These are phyloP conservation scores for Fusarium ramigenum DNA, from an alignment of 2,329 filamentous ascomycete species.

Conservation along the genomic window DNA sequence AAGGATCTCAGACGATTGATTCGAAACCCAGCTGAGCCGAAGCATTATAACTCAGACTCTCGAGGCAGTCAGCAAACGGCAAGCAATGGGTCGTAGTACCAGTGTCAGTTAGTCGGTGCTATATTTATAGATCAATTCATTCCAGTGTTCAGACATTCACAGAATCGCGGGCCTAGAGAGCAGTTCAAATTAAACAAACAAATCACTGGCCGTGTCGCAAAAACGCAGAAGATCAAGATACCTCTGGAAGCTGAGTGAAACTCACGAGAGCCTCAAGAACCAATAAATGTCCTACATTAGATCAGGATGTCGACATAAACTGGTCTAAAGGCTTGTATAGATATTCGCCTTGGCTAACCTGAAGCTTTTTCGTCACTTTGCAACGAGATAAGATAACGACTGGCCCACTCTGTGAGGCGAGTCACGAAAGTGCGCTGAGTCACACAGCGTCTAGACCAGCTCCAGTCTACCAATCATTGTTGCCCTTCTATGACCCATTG, in stretches of 20 bases:
- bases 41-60: neutral
- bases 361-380: neutral
- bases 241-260: neutral
- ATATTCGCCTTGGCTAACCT: neutral
- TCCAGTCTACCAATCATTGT: neutral
- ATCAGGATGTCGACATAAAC: neutral
- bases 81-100: neutral
- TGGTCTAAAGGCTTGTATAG: neutral
- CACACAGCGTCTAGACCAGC: neutral
- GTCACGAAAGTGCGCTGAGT: neutral
- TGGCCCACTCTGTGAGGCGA: neutral
- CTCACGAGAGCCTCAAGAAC: neutral
- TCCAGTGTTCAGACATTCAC: neutral
- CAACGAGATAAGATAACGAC: neutral
- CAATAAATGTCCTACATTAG: rapidly evolving
- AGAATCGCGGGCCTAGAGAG: neutral
- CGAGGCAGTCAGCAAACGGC: neutral
- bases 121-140: neutral
- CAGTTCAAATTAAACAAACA: too few relatives aligned
- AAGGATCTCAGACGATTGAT: neutral
- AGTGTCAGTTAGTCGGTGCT: neutral
- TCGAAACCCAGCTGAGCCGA: rapidly evolving
- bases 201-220: neutral
- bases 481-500: neutral
- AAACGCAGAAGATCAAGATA: neutral